Percentiles rank a stretch among this genome's conserved stretches.
Evolutionary conservation across 2,329 filamentous ascomycete species (phyloP).

Genomic region (Sarocladium strictum): DNA sequence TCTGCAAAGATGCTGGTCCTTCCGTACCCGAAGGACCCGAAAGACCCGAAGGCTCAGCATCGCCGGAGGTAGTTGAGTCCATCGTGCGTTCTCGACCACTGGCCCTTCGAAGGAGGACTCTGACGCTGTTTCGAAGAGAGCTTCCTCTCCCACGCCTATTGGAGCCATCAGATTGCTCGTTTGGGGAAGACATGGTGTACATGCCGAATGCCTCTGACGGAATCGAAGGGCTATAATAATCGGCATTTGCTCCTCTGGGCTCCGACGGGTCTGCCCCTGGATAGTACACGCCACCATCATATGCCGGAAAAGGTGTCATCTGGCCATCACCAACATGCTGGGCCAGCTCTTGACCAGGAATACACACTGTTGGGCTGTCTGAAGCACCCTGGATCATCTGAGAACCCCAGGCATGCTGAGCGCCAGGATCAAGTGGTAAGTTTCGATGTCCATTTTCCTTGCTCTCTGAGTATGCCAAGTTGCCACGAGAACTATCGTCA

Average conservation of each 20-base stretch:
- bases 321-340: slow-evolving; percentile 2
- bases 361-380: neutral
- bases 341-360: neutral
- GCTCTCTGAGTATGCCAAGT: slow-evolving; percentile 11
- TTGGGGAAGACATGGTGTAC: slow-evolving; percentile 13
- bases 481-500: slow-evolving; percentile 15
- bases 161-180: neutral
- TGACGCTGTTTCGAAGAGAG: slow-evolving; percentile 29
- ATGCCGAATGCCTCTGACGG: slow-evolving; percentile 36
- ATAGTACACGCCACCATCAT: slow-evolving; percentile 11
- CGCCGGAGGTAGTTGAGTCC: slow-evolving; percentile 15
- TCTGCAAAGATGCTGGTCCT: slow-evolving; percentile 3
- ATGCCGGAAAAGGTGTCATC: slow-evolving; percentile 15
- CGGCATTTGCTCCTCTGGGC: slow-evolving; percentile 23
- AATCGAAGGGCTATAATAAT: slow-evolving; percentile 35
- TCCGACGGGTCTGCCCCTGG: slow-evolving; percentile 7
- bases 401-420: neutral
- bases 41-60: neutral
- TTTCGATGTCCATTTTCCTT: neutral
- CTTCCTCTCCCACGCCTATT: slow-evolving; percentile 22
- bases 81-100: slow-evolving; percentile 24
- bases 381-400: neutral
- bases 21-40: neutral
- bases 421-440: neutral
- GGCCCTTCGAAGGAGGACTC: slow-evolving; percentile 29